Percentiles rank a stretch among this genome's conserved stretches.
Conservation (phyloP, 2,329 filamentous ascomycete genomes). For the Sclerotinia sclerotiorum region DNA sequence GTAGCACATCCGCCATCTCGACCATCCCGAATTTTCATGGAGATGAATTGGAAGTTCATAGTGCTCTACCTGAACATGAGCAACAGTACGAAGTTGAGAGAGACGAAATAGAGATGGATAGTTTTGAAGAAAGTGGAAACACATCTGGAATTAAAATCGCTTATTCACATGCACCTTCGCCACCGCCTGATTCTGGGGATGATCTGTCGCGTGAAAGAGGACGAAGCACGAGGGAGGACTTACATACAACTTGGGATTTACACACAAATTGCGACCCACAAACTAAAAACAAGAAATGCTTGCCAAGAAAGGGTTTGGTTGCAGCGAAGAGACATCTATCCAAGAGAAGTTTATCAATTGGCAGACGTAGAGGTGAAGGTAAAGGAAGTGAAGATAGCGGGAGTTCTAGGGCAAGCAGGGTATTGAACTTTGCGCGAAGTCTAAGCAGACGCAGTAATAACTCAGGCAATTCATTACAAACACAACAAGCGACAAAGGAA, state of each 20-base stretch:
- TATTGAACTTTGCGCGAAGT: not conserved
- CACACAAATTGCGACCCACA: not conserved
- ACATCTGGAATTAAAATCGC: not conserved
- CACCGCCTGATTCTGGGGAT: not conserved
- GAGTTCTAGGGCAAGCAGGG: not conserved
- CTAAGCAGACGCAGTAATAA: conserved; percentile 1
- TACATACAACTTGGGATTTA: not conserved
- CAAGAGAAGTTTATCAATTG: not conserved
- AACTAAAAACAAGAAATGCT: not conserved
- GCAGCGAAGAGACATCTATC: not conserved
- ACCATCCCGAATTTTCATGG: not conserved
- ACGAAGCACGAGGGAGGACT: not conserved
- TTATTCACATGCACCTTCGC: not conserved
- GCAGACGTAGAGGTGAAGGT: not conserved
- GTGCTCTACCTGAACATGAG: not conserved
- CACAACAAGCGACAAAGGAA: not conserved
- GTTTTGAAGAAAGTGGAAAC: not conserved
- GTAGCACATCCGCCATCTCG: not conserved
- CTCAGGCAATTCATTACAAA: not conserved
- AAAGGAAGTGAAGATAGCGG: not conserved
- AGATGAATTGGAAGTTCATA: not conserved
- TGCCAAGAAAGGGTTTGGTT: not conserved
- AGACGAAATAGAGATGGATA: not conserved
- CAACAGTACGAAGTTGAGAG: not conserved
- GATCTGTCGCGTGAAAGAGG: not conserved